A percentile compares a stretch with the other conserved stretches of the same genome.
phyloP scores from a whole-genome alignment of 164 flowering plant species.

The Umbellularia californica region DNA sequence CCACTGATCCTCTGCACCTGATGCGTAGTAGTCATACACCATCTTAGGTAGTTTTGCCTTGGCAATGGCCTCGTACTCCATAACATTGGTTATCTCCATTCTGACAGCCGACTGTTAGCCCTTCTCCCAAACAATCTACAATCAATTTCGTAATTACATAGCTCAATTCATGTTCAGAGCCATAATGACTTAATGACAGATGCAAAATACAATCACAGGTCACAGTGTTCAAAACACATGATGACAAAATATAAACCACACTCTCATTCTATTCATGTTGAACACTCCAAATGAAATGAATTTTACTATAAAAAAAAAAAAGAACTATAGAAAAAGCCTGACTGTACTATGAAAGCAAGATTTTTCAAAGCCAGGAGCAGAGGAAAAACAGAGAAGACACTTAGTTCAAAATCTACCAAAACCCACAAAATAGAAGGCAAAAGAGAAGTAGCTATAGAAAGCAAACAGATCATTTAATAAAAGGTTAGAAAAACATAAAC shows the following conservation, averaged over 20 bases:
- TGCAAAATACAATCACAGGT: too few species aligned
- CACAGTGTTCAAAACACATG: too few species aligned
- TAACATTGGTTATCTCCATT: constrained; percentile 79
- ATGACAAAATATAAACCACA: too few species aligned
- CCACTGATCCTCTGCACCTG: constrained; percentile 98
- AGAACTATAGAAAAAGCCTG: too few species aligned
- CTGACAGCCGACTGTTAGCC: constrained; percentile 5
- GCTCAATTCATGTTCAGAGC: background rate
- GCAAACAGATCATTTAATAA: background rate
- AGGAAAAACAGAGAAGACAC: too few species aligned
- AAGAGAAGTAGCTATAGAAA: background rate
- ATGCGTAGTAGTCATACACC: constrained; percentile 88
- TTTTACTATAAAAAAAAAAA: too few species aligned
- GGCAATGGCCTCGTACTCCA: constrained; percentile 77
- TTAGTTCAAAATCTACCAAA: too few species aligned
- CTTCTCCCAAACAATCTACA: constrained; percentile 11
- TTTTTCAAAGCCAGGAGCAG: too few species aligned
- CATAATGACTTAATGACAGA: background rate
- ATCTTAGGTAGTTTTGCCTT: constrained; percentile 87
- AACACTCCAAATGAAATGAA: too few species aligned
- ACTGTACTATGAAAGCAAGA: too few species aligned
- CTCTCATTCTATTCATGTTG: too few species aligned
- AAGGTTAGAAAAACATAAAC: background rate
- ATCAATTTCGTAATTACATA: constrained; percentile 1
- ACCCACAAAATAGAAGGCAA: too few species aligned